These are phyloP conservation scores for Sporisorium graminicola DNA, from an alignment of 1,284 basidiomycete species.

Conservation along the genomic window DNA sequence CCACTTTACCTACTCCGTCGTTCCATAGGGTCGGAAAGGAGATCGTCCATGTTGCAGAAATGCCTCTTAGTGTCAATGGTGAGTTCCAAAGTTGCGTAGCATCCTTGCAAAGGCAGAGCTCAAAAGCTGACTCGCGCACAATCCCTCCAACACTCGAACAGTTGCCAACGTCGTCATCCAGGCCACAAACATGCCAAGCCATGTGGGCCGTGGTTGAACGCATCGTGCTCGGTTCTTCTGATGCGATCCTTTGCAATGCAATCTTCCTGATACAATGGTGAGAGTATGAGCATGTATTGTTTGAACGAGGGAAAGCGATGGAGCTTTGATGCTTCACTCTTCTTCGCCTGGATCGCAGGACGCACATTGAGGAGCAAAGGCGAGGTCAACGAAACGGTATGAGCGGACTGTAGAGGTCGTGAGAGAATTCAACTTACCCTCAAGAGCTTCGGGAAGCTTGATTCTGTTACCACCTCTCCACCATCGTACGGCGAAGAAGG, in stretches of 20 bases:
- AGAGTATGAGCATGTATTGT: neutral
- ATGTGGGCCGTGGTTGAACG: conserved; percentile 52
- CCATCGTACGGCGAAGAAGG: conserved; percentile 24
- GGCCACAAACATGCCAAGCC: conserved; percentile 58
- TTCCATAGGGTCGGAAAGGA: conserved; percentile 45
- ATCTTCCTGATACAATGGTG: neutral
- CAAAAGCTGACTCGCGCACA: neutral
- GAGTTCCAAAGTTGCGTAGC: conserved; percentile 16
- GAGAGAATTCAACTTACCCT: conserved; percentile 26
- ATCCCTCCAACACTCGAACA: conserved; percentile 6
- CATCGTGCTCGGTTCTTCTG: neutral
- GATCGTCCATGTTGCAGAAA: conserved; percentile 56
- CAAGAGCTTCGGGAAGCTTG: conserved; percentile 43
- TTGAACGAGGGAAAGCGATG: neutral
- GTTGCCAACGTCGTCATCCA: conserved; percentile 50
- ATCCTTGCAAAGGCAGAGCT: too few relatives aligned
- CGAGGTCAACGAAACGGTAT: neutral
- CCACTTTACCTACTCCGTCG: neutral
- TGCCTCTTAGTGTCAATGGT: conserved; percentile 58
- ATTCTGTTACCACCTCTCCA: conserved; percentile 44
- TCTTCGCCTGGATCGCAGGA: conserved; percentile 19
- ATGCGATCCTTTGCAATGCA: conserved; percentile 7
- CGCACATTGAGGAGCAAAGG: neutral
- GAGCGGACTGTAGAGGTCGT: neutral
- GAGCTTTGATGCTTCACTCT: conserved; percentile 12